Evolutionary conservation across 2,329 filamentous ascomycete species (phyloP).

Genomic region (Sclerotinia trifoliorum): DNA sequence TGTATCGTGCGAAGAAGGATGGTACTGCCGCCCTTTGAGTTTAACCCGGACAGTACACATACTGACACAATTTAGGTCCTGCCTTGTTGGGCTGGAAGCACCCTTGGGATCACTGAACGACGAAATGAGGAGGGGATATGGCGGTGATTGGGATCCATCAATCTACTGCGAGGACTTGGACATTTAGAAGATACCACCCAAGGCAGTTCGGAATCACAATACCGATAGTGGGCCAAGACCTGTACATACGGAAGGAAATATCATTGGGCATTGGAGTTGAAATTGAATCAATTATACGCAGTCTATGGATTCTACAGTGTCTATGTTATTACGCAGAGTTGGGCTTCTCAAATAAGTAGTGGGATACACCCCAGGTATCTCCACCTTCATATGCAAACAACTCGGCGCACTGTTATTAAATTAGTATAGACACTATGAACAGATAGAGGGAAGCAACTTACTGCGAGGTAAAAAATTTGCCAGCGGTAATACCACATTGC

Average conservation of each 20-base stretch:
- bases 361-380: constrained; percentile 66
- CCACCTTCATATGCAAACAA: constrained; percentile 64
- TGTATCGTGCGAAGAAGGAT: constrained; percentile 96
- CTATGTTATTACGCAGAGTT: constrained; percentile 17
- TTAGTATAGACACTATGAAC: not conserved
- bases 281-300: constrained; percentile 13
- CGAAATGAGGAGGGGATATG: not conserved
- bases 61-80: constrained; percentile 50
- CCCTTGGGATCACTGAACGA: constrained; percentile 83
- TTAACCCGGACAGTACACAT: not conserved
- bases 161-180: not conserved
- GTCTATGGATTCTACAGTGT: constrained; percentile 18
- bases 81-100: constrained; percentile 91
- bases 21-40: constrained; percentile 48
- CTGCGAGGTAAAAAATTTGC: constrained; percentile 71
- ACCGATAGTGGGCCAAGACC: constrained; percentile 8
- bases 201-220: constrained; percentile 1
- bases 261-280: constrained; percentile 23
- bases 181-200: not conserved
- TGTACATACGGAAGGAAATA: constrained; percentile 26
- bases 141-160: not conserved
- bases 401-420: constrained; percentile 47
- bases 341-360: constrained; percentile 65
- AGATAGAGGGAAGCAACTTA: not conserved
- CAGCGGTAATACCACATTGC: constrained; percentile 66